Conservation (phyloP, 2,329 filamentous ascomycete species). For the Alternaria novae-zelandiae region DNA sequence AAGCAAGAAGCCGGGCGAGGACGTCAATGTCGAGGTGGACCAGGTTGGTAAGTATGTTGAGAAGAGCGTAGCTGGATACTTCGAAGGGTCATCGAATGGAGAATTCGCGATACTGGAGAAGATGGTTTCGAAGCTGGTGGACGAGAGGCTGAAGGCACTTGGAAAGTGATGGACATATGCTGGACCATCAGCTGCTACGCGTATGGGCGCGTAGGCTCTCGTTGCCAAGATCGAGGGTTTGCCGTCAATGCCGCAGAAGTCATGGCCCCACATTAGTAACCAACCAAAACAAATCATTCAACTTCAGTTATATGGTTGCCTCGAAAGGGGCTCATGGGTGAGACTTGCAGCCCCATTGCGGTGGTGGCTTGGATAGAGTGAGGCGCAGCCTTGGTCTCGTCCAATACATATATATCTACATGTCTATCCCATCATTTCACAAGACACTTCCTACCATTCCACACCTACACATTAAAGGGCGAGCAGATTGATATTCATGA, state of each 20-base stretch:
- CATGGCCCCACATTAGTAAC: slow-evolving; percentile 6
- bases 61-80: slow-evolving; percentile 86
- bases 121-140: slow-evolving; percentile 71
- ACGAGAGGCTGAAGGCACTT: slow-evolving; percentile 65
- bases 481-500: not conserved
- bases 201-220: not conserved
- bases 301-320: slow-evolving; percentile 7
- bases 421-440: not conserved
- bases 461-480: not conserved
- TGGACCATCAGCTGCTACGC: not conserved
- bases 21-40: slow-evolving; percentile 92
- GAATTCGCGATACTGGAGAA: slow-evolving; percentile 59
- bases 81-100: slow-evolving; percentile 64
- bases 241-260: slow-evolving; percentile 3
- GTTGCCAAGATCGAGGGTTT: slow-evolving; percentile 1
- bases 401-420: slow-evolving; percentile 33
- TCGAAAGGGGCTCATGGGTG: slow-evolving; percentile 22
- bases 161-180: slow-evolving; percentile 30
- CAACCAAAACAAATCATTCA: slow-evolving; percentile 4
- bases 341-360: slow-evolving; percentile 27
- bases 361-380: slow-evolving; percentile 41
- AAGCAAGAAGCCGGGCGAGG: slow-evolving; percentile 76
- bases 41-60: slow-evolving; percentile 86
- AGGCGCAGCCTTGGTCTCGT: slow-evolving; percentile 42
- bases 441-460: not conserved